Evolutionary conservation across 345 rosid genomes (phyloP), one percentile per base, ranked within the genome.

Genomic region (Carallia pectinifolia): DNA sequence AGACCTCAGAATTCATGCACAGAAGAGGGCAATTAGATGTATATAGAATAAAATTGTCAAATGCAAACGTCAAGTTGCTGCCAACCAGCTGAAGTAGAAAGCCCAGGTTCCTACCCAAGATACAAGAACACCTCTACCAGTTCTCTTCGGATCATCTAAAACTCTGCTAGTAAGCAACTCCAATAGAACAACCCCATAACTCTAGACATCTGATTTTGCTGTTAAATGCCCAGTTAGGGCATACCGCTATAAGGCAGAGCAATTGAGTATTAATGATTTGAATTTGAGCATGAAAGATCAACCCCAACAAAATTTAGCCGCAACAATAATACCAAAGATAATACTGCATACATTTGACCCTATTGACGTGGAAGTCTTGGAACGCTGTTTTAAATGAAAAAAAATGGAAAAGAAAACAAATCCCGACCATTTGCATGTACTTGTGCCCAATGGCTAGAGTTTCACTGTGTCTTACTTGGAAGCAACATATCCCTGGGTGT

Each of bases 191-290:
- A 94, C 92, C 38, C 98, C 97, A 27, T 88, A 90, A 79, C 97
- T 87, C 64, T 90, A 95, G 23, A 95, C 97, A 80, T 90, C 99
- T 74, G 99, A 95, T 82, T 94, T 95, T 71, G 97, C 88, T 1
- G 97, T 90, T 67, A 94, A 77, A 83, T 90, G 97, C 53, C 98
- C 97, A 0, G 99, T 95, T 82, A 91, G 74, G 47, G 97, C 99
- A 77, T 91, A 93, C 85, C 97, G 34, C 34, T 91, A 77, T 38
- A 53, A 12, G 71, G 33, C 47, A 71, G 9, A 65, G 15, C 68
- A 59, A 53, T 61, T 18, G 29, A 31, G 58, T 47, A 52, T 16
- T 59, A 33, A 64, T 27, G 31, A 29, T 61, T 17, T 48, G 18
- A 16, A 65, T 13, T 27, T 68, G 63, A 36, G 80, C 80, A 47